phyloP scores from a whole-genome alignment of 805 yeast genomes.

The Starmerella floris region DNA sequence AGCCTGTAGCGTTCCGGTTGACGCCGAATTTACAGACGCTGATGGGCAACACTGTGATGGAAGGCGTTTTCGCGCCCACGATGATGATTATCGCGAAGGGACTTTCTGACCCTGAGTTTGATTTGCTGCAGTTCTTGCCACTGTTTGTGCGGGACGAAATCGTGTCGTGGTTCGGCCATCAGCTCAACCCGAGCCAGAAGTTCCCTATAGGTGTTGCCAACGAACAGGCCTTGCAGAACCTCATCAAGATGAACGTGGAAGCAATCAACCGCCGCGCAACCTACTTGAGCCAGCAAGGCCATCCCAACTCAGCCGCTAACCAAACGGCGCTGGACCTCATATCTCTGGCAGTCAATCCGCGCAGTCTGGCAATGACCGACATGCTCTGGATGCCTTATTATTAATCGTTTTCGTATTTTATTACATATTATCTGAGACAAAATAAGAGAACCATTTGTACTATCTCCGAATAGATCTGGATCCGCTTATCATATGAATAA shows the following conservation, averaged over 20 bases:
- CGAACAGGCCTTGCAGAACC: slow-evolving; percentile 71
- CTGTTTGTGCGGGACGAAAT: slow-evolving; percentile 92
- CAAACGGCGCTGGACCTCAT: slow-evolving; percentile 83
- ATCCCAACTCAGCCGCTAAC: slow-evolving; percentile 57
- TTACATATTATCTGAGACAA: neutral
- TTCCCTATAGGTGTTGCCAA: slow-evolving; percentile 51
- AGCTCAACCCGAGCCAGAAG: slow-evolving; percentile 58
- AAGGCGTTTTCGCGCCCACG: slow-evolving; percentile 79
- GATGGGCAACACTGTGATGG: slow-evolving; percentile 87
- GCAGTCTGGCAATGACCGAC: slow-evolving; percentile 83
- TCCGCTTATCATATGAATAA: too few species aligned
- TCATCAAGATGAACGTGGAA: slow-evolving; percentile 80
- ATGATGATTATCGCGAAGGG: slow-evolving; percentile 78
- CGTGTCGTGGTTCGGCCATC: slow-evolving; percentile 60
- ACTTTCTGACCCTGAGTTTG: slow-evolving; percentile 80
- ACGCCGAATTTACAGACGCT: slow-evolving; percentile 91
- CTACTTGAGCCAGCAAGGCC: slow-evolving; percentile 55
- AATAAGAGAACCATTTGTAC: too few species aligned
- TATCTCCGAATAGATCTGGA: too few species aligned
- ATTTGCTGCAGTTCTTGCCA: slow-evolving; percentile 81
- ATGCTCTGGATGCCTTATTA: slow-evolving; percentile 92
- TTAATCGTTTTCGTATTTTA: slow-evolving; percentile 24
- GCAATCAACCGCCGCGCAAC: slow-evolving; percentile 64
- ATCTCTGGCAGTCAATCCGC: slow-evolving; percentile 88
- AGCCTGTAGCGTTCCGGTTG: slow-evolving; percentile 87